Percentiles rank a stretch among this genome's conserved stretches.
phyloP scores from a whole-genome alignment of 306 rosid genomes.

The Acmispon strigosus region DNA sequence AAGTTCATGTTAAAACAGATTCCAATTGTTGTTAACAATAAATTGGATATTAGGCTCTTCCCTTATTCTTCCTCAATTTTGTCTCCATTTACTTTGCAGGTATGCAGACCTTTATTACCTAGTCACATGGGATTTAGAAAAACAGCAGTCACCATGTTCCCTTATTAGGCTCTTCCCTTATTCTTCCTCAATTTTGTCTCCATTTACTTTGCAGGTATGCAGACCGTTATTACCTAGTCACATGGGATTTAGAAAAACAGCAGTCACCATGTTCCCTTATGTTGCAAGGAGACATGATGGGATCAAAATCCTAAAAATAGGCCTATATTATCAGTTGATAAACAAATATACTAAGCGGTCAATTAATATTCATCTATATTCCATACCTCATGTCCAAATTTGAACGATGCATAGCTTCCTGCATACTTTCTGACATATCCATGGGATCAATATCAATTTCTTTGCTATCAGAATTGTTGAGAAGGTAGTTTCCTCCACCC shows the following conservation, averaged over 20 bases:
- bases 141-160: constrained; percentile 10
- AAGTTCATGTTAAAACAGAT: not conserved
- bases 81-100: not conserved
- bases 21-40: not conserved
- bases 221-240: not conserved
- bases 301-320: not conserved
- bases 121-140: not conserved
- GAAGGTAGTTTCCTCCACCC: constrained; percentile 43
- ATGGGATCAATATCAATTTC: constrained; percentile 68
- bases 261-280: not conserved
- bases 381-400: constrained; percentile 89
- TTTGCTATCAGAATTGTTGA: constrained; percentile 31
- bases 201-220: constrained; percentile 1
- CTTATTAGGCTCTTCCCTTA: not conserved
- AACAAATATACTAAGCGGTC: not conserved
- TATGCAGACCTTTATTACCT: not conserved
- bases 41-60: not conserved
- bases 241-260: not conserved
- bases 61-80: not conserved
- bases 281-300: not conserved
- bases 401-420: constrained; percentile 99
- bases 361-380: constrained; percentile 45
- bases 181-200: not conserved
- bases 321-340: not conserved
- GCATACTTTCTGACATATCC: constrained; percentile 98